A percentile compares a stretch with the other conserved stretches of the same genome.
These are phyloP conservation scores for Phyllosticta citriasiana DNA, from an alignment of 2,329 filamentous ascomycete species.

Conservation along the genomic window DNA sequence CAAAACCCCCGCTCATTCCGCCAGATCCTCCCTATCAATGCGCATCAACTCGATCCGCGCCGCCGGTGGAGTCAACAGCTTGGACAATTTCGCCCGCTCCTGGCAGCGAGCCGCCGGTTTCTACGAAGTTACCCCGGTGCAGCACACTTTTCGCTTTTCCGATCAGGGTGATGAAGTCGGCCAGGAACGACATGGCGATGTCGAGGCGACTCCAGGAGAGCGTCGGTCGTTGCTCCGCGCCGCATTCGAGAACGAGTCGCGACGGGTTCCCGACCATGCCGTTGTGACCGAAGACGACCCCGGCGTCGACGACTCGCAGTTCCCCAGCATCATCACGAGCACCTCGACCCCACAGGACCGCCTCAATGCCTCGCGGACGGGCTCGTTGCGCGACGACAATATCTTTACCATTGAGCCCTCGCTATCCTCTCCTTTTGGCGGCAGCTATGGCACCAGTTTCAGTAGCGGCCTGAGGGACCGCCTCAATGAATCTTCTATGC, in stretches of 20 bases:
- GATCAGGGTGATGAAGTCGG: conserved; percentile 38
- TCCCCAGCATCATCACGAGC: not conserved
- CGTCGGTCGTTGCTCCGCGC: conserved; percentile 33
- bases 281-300: conserved; percentile 21
- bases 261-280: conserved; percentile 28
- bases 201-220: conserved; percentile 26
- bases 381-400: conserved; percentile 29
- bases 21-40: conserved; percentile 40
- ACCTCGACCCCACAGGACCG: not conserved
- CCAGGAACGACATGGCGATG: conserved; percentile 32
- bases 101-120: conserved; percentile 89
- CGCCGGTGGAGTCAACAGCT: conserved; percentile 83
- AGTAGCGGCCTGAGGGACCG: conserved; percentile 51
- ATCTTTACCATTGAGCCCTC: conserved; percentile 41
- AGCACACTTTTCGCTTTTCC: conserved; percentile 56
- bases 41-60: conserved; percentile 48
- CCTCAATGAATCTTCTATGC: conserved; percentile 46
- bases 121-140: conserved; percentile 73
- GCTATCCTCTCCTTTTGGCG: conserved; percentile 58
- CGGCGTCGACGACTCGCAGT: not conserved
- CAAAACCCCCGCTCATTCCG: not conserved
- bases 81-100: conserved; percentile 84
- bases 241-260: conserved; percentile 27
- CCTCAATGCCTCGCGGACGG: conserved; percentile 6
- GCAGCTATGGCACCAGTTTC: conserved; percentile 54